Conservation (phyloP, 192 early-diverging fungal genomes). For the Podila horticola region DNA sequence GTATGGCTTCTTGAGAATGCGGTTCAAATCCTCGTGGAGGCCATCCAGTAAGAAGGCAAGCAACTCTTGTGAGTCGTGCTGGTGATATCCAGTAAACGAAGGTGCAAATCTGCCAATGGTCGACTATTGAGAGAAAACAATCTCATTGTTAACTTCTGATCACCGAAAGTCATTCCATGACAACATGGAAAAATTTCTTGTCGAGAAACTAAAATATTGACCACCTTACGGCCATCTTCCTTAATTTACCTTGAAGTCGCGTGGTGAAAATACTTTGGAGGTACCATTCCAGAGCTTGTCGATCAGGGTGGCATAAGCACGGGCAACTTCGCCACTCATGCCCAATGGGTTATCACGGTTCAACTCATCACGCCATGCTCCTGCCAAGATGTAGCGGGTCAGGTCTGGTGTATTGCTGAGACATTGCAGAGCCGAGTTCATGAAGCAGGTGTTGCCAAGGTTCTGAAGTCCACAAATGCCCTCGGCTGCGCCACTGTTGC, state of each 20-base stretch:
- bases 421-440: slow-evolving; percentile 89
- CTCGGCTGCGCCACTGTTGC: slow-evolving; percentile 20
- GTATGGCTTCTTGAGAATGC: slow-evolving; percentile 62
- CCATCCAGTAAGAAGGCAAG: slow-evolving; percentile 88
- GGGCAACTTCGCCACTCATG: slow-evolving; percentile 77
- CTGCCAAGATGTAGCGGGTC: slow-evolving; percentile 69
- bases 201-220: too few relatives aligned
- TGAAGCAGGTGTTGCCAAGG: slow-evolving; percentile 90
- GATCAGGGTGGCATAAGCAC: slow-evolving; percentile 72
- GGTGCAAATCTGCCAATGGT: slow-evolving; percentile 78
- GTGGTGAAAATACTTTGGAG: slow-evolving; percentile 69
- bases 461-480: slow-evolving; percentile 81
- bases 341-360: slow-evolving; percentile 80
- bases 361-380: slow-evolving; percentile 67
- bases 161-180: too few relatives aligned
- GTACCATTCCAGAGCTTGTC: slow-evolving; percentile 71
- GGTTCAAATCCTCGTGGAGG: slow-evolving; percentile 93
- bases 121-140: slow-evolving; percentile 44
- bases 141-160: too few relatives aligned
- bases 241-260: slow-evolving; percentile 74
- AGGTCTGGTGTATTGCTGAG: slow-evolving; percentile 79
- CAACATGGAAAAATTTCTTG: too few relatives aligned
- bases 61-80: slow-evolving; percentile 98
- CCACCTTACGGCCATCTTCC: not conserved
- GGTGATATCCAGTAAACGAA: slow-evolving; percentile 85